phyloP scores from a whole-genome alignment of 495 filamentous ascomycete species.

The Lophiostoma macrostomum region DNA sequence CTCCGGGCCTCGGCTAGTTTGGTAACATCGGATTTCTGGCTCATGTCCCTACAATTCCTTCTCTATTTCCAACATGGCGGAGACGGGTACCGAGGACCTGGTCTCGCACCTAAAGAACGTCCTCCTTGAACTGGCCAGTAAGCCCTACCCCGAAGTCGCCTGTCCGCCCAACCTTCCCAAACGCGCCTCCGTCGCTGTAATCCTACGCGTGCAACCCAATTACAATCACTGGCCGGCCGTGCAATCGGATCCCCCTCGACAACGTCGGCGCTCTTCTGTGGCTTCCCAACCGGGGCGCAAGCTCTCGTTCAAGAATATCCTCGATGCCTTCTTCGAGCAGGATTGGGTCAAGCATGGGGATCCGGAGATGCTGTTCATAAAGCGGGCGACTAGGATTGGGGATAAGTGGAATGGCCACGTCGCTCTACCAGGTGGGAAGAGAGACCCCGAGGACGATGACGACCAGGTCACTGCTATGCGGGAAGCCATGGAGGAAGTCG shows the following conservation, averaged over 20 bases:
- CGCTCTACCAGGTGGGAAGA: conserved; percentile 69
- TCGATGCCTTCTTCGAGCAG: conserved; percentile 65
- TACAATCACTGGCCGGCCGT: conserved; percentile 54
- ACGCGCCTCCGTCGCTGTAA: conserved; percentile 69
- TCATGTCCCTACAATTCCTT: not conserved
- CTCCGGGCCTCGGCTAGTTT: conserved; percentile 5
- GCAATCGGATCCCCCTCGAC: conserved; percentile 3
- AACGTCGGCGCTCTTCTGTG: conserved; percentile 13
- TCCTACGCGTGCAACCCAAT: conserved; percentile 64
- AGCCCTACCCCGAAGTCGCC: conserved; percentile 61
- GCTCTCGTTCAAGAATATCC: conserved; percentile 42
- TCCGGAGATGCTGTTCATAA: conserved; percentile 75
- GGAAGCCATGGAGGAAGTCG: conserved; percentile 71
- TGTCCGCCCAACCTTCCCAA: conserved; percentile 62
- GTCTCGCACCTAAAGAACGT: conserved; percentile 43
- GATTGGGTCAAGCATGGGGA: conserved; percentile 71
- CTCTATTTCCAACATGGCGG: conserved; percentile 4
- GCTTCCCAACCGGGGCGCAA: conserved; percentile 28
- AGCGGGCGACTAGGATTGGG: conserved; percentile 64
- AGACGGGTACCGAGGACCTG: conserved; percentile 33
- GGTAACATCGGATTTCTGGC: too few relatives aligned
- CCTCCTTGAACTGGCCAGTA: conserved; percentile 49
- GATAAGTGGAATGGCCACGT: conserved; percentile 78
- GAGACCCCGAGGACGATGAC: conserved; percentile 64
- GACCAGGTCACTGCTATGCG: conserved; percentile 65